These are phyloP conservation scores for Rhodotorula mucilaginosa DNA, from an alignment of 1,284 basidiomycete species.

Conservation along the genomic window DNA sequence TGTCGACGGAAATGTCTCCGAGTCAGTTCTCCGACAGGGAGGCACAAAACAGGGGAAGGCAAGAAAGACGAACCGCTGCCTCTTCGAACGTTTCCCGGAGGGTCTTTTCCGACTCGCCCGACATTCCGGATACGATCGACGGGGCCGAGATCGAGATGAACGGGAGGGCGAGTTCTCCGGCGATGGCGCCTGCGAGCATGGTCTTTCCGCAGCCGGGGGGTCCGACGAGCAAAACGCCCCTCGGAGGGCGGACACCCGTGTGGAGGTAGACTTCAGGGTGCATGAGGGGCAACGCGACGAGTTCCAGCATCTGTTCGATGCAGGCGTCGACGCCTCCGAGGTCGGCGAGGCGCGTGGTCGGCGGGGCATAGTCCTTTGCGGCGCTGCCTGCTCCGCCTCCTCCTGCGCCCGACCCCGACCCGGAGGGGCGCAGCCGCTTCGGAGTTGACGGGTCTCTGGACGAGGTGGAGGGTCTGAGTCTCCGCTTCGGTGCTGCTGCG, in stretches of 20 bases:
- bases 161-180: slow-evolving; percentile 85
- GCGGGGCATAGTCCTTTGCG: slow-evolving; percentile 16
- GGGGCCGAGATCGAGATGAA: slow-evolving; percentile 93
- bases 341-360: slow-evolving; percentile 59
- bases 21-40: not conserved
- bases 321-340: slow-evolving; percentile 83
- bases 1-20: slow-evolving; percentile 47
- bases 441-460: slow-evolving; percentile 33
- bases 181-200: slow-evolving; percentile 83
- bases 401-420: not conserved
- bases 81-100: slow-evolving; percentile 94
- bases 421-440: slow-evolving; percentile 29
- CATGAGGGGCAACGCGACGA: slow-evolving; percentile 88
- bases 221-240: slow-evolving; percentile 91
- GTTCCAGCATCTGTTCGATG: slow-evolving; percentile 89
- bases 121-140: slow-evolving; percentile 94
- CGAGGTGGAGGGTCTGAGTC: slow-evolving; percentile 28
- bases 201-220: slow-evolving; percentile 98
- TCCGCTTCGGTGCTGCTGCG: slow-evolving; percentile 26
- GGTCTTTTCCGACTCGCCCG: slow-evolving; percentile 94
- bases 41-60: not conserved
- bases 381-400: not conserved
- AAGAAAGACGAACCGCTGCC: slow-evolving; percentile 64
- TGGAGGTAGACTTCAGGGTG: slow-evolving; percentile 94
- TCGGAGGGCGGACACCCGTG: slow-evolving; percentile 86